These are phyloP conservation scores for Mrakia blollopis DNA, from an alignment of 768 basidiomycete genomes.

Conservation along the genomic window DNA sequence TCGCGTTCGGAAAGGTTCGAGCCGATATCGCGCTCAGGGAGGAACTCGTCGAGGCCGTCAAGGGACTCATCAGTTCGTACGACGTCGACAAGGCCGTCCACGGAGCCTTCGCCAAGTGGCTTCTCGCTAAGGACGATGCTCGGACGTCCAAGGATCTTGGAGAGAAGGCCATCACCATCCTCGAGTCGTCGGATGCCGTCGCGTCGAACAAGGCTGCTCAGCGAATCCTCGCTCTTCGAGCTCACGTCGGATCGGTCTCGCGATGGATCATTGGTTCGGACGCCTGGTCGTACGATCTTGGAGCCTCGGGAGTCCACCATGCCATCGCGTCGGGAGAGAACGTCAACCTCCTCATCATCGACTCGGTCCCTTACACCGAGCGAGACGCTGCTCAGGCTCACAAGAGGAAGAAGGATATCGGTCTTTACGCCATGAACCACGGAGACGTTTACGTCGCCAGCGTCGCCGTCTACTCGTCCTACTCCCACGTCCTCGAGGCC, in stretches of 20 bases:
- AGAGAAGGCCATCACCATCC: constrained; percentile 52
- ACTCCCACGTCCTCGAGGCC: constrained; percentile 86
- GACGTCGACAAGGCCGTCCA: constrained; percentile 46
- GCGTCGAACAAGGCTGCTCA: constrained; percentile 47
- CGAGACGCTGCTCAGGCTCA: constrained; percentile 61
- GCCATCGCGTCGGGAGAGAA: constrained; percentile 84
- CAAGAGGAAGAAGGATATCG: constrained; percentile 90
- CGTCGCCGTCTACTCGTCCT: constrained; percentile 91
- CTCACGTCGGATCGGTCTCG: constrained; percentile 63
- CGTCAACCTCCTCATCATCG: constrained; percentile 91
- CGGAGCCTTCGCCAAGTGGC: constrained; percentile 64
- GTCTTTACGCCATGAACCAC: constrained; percentile 97
- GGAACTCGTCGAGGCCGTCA: constrained; percentile 60
- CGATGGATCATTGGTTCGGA: constrained; percentile 98
- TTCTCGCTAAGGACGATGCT: constrained; percentile 66
- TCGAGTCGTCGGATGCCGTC: constrained; percentile 45
- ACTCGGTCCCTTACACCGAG: constrained; percentile 80
- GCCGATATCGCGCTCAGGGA: constrained; percentile 72
- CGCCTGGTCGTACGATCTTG: constrained; percentile 95
- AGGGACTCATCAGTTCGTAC: constrained; percentile 57
- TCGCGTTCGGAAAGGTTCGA: constrained; percentile 83
- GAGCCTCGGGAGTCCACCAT: constrained; percentile 91
- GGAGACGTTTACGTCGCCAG: constrained; percentile 95
- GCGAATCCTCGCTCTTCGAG: constrained; percentile 56
- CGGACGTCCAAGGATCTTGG: constrained; percentile 59